Evolutionary conservation across 2,329 filamentous ascomycete genomes (phyloP), one percentile per base, ranked within the genome.

Genomic region (Scytalidium sp.): DNA sequence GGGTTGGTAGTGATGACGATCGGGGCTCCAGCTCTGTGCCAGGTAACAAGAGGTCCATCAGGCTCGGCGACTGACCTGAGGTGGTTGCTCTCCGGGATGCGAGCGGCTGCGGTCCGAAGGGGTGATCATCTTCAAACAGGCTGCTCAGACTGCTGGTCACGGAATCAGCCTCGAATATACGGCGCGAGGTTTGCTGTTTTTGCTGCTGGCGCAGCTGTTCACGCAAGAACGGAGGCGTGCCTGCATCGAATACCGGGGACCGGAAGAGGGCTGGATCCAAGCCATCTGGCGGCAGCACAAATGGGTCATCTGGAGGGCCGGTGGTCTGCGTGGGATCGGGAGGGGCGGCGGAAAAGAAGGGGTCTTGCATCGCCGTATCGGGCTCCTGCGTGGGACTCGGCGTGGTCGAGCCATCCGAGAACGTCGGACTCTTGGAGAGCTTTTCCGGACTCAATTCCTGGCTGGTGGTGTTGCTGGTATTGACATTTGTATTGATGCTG

Each of bases 31-130:
- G 61, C 50, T 77, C 73, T 11, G 73, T 74, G 4, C 72, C 74
- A 9, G 75, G 72, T n/a, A 75, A 56, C 17, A 77, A 61, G 17
- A 78, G 64, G 60, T 78, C 74, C 41, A 74, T 63, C 36, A 78
- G 59, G 46, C 70, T 70, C 29, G 76, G 75, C 20, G 74, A 76
- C 47, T 74, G 71, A 19, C 71, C 72, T 36, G 73, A 72, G n/a
- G 58, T 61, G 15, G 46, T 60, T 13, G 62, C 53, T 36, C 32
- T 36, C 42, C 46, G 66, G 65, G 47, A 68, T 57, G 58, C 62
- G 65, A 42, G 47, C 23, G 51, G 66, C 66, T 50, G 50, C 2
- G 56, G 55, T 13, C 50, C 51, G 13, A 9, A 36, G 15, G 62
- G 58, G 49, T 64, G 62, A 8, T 64, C 50, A 54, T 70, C 69